Evolutionary conservation across 148 eudicot genomes (phyloP).

Genomic region (Chenopodium berlandieri): DNA sequence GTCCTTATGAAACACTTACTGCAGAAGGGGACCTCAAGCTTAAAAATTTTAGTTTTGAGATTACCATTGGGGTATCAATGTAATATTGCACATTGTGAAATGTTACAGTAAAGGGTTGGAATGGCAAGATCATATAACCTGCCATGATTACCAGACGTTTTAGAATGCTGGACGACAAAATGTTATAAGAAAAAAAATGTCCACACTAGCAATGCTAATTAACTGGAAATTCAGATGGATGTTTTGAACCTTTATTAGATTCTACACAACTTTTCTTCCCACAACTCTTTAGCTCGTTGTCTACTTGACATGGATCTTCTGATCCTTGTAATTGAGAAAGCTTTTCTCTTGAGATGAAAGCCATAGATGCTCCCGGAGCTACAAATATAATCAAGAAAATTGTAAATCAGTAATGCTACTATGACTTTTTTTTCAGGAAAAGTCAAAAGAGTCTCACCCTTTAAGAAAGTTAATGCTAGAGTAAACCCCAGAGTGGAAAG

Average conservation of each 20-base stretch:
- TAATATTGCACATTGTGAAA: constrained; percentile 70
- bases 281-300: not conserved
- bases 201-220: not conserved
- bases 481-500: constrained; percentile 51
- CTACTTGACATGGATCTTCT: constrained; percentile 17
- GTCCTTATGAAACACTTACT: not conserved
- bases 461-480: constrained; percentile 57
- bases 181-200: not conserved
- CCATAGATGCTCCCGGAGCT: constrained; percentile 59
- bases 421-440: too few species aligned
- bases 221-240: not conserved
- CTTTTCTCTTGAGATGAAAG: constrained; percentile 64
- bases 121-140: constrained; percentile 70
- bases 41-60: not conserved
- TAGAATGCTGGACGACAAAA: too few species aligned
- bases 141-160: constrained; percentile 26
- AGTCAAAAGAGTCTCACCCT: constrained; percentile 40
- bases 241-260: constrained; percentile 39
- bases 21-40: not conserved
- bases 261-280: constrained; percentile 1
- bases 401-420: not conserved
- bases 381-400: constrained; percentile 17
- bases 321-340: constrained; percentile 40
- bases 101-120: constrained; percentile 53
- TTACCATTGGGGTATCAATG: constrained; percentile 68